Evolutionary conservation across 306 rosid genomes (phyloP), one percentile per base, ranked within the genome.

Genomic region (Glycine latifolia): DNA sequence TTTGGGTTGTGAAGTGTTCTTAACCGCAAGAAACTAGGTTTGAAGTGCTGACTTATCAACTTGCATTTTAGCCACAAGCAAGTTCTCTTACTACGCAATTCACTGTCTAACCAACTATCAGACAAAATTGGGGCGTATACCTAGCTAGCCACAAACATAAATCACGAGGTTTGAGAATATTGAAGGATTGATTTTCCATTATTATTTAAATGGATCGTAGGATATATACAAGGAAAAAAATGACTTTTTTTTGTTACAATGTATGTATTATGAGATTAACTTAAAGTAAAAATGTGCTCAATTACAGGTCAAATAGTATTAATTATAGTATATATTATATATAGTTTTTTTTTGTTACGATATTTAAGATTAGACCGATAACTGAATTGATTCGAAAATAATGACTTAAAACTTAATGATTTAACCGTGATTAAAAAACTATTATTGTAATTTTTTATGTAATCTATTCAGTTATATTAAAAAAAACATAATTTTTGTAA

Each of bases 21-120:
- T 67, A 33, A 70, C 79, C 77, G 63, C 69, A 39, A 65, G 56
- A 62, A 49, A 77, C 75, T 69, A 41, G 44, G 82, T 5, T 60
- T 53, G 16, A 60, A 67, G 71, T 53, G 71, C 10, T 52, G 82
- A 62, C 15, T 48, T 49, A 17, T 48, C 55, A 48, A 82, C 48
- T 55, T 87, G 70, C 2, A 5, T 73, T 75, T 31, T 59, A 74
- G 82, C 88, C 83, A 71, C 78, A 83, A 72, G 55, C 26, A 80
- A 2, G 8, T 54, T 60, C 83, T 67, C 60, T 78, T 68, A 46
- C 71, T 46, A 2, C 79, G 81, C 69, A 73, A 37, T 62, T 75
- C 47, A 9, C 58, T 61, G 43, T 17, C 59, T 62, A 41, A 41
- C 48, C 52, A 39, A 12, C 35, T 66, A 76, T 76, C 52, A n/a